Percentiles rank a stretch among this genome's conserved stretches.
Evolutionary conservation across 768 basidiomycete genomes (phyloP).

Genomic region (Galerina sulciceps): DNA sequence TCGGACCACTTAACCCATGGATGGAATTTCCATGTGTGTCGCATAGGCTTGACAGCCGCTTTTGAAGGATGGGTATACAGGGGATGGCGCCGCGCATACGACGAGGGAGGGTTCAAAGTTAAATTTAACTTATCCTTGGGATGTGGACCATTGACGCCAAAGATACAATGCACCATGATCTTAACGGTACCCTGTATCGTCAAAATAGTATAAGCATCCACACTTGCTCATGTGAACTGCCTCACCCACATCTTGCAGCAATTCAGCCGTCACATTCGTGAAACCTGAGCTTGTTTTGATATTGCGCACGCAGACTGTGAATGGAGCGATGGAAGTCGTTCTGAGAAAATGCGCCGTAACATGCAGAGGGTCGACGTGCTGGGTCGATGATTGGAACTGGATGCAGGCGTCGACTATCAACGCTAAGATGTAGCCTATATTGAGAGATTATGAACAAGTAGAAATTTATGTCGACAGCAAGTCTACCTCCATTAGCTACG

Average conservation of each 20-base stretch:
- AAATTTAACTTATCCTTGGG: slow-evolving; percentile 26
- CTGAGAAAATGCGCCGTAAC: slow-evolving; percentile 63
- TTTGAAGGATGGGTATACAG: slow-evolving; percentile 56
- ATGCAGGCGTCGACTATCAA: slow-evolving; percentile 59
- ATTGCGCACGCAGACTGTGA: slow-evolving; percentile 50
- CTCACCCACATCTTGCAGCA: slow-evolving; percentile 55
- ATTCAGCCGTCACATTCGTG: slow-evolving; percentile 60
- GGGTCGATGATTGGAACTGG: slow-evolving; percentile 48
- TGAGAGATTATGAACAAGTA: neutral
- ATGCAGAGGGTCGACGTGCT: slow-evolving; percentile 61
- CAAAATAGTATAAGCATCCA: neutral
- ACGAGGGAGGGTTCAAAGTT: slow-evolving; percentile 52
- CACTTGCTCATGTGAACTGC: neutral
- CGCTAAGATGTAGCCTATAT: slow-evolving; percentile 61
- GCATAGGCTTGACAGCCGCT: slow-evolving; percentile 27
- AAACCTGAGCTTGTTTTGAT: slow-evolving; percentile 57
- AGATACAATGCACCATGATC: slow-evolving; percentile 59
- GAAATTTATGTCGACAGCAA: neutral
- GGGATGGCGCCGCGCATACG: slow-evolving; percentile 64
- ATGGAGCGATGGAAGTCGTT: slow-evolving; percentile 42
- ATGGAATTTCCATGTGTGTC: slow-evolving; percentile 38
- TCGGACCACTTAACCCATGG: slow-evolving; percentile 37
- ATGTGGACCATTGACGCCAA: slow-evolving; percentile 47
- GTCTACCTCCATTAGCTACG: slow-evolving; percentile 56
- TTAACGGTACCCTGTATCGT: slow-evolving; percentile 44